Evolutionary conservation across 2,329 filamentous ascomycete species (phyloP), one percentile per base, ranked within the genome.

Genomic region (Pseudopyrenochaeta lycopersici): DNA sequence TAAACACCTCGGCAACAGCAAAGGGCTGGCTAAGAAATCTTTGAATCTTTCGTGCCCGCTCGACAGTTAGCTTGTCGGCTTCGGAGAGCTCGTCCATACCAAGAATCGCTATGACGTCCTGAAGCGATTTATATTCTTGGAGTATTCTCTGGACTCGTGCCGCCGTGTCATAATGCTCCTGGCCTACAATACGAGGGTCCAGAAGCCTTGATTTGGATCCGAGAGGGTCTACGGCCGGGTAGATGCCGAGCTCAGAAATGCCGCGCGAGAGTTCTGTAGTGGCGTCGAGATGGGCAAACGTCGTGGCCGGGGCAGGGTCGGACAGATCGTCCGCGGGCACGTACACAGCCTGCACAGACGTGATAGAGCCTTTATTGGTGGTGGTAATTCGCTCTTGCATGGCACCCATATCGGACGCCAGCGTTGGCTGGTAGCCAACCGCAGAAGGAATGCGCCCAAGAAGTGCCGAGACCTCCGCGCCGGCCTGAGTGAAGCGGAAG

Each of bases 191-290:
- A 91, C 95, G 93, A 82, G 95, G 92, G 85, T 98, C 95, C 77
- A 99, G 86, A 90, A 99, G 97, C 88, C 95, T 93, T 69, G 93
- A 98, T 85, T 97, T 97, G 80, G 93, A 97, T 85, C 98, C 95
- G 66, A 99, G 93, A 83, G 95, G 95, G 81, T 99, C 95, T 87
- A 99, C 95, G 76, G 95, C 95, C 75, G 95, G 95, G 88, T 99
- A 99, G 86, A 98, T 99, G 92, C 95, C 95, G 88, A 99, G 87
- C 88, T 99, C 95, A 69, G 95, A 98, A 81, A 99, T 99, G 93
- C 95, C 94, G 90, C 95, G 94, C 77, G 95, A 99, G 88, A 99
- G 87, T 80, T 98, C 95, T 89, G 95, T 99, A 82, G 95, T 99
- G 87, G 95, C 95, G 86, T 99, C 95, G 89, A 99, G 90, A 84